Evolutionary conservation across 768 basidiomycete species (phyloP), one percentile per base, ranked within the genome.

Genomic region (Chalciporus pseudorubinellus): DNA sequence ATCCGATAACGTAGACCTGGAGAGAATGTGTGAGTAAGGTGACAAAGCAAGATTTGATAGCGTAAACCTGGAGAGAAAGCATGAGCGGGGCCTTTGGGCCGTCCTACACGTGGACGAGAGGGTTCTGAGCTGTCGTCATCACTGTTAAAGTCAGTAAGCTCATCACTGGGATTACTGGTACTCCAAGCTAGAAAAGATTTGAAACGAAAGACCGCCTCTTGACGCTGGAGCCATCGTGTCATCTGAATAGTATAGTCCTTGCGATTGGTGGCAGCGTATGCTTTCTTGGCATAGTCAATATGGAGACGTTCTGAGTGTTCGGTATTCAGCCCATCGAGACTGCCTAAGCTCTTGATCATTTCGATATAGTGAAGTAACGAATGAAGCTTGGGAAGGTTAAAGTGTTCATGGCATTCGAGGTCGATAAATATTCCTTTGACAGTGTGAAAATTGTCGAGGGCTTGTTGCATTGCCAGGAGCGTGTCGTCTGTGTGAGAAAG

Each of bases 321-420:
- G 0, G 68, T 73, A 49, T 70, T 70, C 57, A 60, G 70, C 44
- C 68, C 69, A 46, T 72, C 69, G 0, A 61, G 53, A 7, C 62
- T 66, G 7, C 68, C 70, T 46, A 60, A 60, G 12, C 53, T 33
- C 34, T 61, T 48, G 16, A 75, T 72, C 0, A 44, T 41, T 0
- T 50, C n/a, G 0, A 42, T 29, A 47, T 73, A 73, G 40, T 74
- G 70, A 1, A 44, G 21, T 6, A 65, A 21, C 7, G 51, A 61
- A 47, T 74, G 72, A 3, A 72, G 48, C 41, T 76, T 77, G 0
- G 71, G 72, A 11, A 76, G 61, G 22, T 72, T 66, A 59, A 76
- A 75, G 36, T 72, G 56, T 16, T 49, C 50, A 48, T 29, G 62
- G 47, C 47, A 61, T 13, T 59, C 63, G 2, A 67, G 57, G 13